These are phyloP conservation scores for Suillus clintonianus DNA, from an alignment of 768 basidiomycete species.

Conservation along the genomic window DNA sequence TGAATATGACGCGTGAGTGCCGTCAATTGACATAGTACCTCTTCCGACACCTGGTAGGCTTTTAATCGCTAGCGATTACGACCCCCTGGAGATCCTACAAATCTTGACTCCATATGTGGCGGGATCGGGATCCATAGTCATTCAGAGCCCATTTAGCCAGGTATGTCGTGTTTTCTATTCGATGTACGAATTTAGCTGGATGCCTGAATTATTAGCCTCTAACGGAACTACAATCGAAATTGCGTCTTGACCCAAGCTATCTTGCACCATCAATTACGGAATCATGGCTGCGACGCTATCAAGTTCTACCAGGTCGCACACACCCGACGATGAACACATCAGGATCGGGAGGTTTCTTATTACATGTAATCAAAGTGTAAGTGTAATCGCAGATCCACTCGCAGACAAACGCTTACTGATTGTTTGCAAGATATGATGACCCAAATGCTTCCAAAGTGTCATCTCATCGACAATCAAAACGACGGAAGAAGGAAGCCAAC, in stretches of 20 bases:
- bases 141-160: slow-evolving; percentile 82
- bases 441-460: slow-evolving; percentile 57
- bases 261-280: slow-evolving; percentile 83
- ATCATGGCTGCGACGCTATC: slow-evolving; percentile 86
- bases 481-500: slow-evolving; percentile 31
- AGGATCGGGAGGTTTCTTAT: slow-evolving; percentile 85
- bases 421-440: slow-evolving; percentile 60
- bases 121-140: slow-evolving; percentile 85
- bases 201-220: slow-evolving; percentile 51
- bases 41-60: slow-evolving; percentile 47
- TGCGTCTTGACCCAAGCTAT: slow-evolving; percentile 67
- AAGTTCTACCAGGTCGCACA: slow-evolving; percentile 94
- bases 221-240: slow-evolving; percentile 70
- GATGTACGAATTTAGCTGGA: slow-evolving; percentile 9
- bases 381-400: slow-evolving; percentile 15
- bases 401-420: background rate
- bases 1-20: slow-evolving; percentile 79
- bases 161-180: slow-evolving; percentile 38
- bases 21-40: slow-evolving; percentile 3
- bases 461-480: slow-evolving; percentile 47
- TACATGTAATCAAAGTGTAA: slow-evolving; percentile 87
- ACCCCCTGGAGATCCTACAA: slow-evolving; percentile 79
- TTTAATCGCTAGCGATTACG: slow-evolving; percentile 81
- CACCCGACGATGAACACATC: slow-evolving; percentile 94
- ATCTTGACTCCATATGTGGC: slow-evolving; percentile 73